phyloP scores from a whole-genome alignment of 192 early-diverging fungal genomes.

The Umbelopsis isabellina region DNA sequence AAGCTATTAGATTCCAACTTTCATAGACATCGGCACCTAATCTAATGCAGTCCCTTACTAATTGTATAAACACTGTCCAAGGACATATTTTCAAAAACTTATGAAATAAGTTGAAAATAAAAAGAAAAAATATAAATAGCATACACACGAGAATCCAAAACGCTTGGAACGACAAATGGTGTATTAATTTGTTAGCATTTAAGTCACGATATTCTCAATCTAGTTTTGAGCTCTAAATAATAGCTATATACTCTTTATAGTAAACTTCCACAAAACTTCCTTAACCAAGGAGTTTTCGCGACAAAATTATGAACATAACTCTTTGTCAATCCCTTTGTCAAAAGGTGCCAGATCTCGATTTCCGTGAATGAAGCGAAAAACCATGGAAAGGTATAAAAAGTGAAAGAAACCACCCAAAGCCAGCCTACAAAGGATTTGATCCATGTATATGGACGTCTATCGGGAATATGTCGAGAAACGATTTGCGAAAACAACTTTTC shows the following conservation, averaged over 20 bases:
- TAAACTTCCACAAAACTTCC: neutral
- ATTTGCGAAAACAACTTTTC: neutral
- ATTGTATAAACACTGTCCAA: neutral
- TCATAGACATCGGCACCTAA: neutral
- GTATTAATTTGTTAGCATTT: no score
- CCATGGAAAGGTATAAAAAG: constrained; percentile 9
- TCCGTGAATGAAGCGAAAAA: neutral
- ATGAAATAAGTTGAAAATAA: no score
- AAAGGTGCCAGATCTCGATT: constrained; percentile 1
- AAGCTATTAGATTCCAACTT: constrained; percentile 64
- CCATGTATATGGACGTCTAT: constrained; percentile 6
- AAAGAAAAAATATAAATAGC: no score
- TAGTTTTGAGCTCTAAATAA: no score
- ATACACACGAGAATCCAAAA: no score
- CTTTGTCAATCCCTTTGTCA: constrained; percentile 1
- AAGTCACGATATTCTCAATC: no score
- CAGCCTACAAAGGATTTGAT: neutral
- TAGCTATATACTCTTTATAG: neutral
- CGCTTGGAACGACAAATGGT: no score
- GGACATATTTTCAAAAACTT: no score
- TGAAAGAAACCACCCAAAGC: neutral
- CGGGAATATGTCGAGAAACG: neutral
- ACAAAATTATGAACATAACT: neutral
- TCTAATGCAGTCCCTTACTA: neutral
- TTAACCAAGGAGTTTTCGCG: neutral